Evolutionary conservation across 148 eudicot species (phyloP).

Genomic region (Rhododendron henanense): DNA sequence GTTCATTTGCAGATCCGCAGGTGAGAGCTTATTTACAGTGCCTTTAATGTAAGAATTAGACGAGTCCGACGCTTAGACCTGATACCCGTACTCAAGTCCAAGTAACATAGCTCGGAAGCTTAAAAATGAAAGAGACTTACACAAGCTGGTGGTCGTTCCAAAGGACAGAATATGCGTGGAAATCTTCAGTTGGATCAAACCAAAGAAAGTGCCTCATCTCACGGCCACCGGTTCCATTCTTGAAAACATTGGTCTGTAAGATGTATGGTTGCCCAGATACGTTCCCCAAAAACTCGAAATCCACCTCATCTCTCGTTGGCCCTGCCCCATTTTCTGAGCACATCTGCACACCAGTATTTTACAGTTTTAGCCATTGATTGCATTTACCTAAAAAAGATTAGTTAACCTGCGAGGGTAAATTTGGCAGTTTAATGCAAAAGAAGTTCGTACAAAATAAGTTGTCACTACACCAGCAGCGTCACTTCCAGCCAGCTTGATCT

Average conservation of each 20-base stretch:
- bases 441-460: constrained; percentile 76
- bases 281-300: constrained; percentile 93
- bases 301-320: constrained; percentile 84
- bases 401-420: background rate
- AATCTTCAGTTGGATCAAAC: constrained; percentile 93
- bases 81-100: background rate
- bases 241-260: constrained; percentile 80
- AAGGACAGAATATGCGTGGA: constrained; percentile 72
- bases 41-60: background rate
- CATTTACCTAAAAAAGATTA: background rate
- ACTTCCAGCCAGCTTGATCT: constrained; percentile 76
- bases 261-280: constrained; percentile 77
- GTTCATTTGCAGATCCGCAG: background rate
- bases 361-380: constrained; percentile 8
- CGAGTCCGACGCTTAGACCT: background rate
- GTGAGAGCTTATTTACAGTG: background rate
- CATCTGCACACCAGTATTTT: constrained; percentile 48
- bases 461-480: constrained; percentile 97
- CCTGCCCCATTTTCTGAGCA: constrained; percentile 87
- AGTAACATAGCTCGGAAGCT: background rate
- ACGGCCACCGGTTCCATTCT: constrained; percentile 75
- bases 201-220: constrained; percentile 86
- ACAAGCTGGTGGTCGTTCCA: constrained; percentile 83
- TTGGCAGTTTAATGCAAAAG: background rate
- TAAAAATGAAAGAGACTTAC: constrained; percentile 37